Conservation (phyloP, 805 yeast genomes). For the Starmerella gropengiesseri region DNA sequence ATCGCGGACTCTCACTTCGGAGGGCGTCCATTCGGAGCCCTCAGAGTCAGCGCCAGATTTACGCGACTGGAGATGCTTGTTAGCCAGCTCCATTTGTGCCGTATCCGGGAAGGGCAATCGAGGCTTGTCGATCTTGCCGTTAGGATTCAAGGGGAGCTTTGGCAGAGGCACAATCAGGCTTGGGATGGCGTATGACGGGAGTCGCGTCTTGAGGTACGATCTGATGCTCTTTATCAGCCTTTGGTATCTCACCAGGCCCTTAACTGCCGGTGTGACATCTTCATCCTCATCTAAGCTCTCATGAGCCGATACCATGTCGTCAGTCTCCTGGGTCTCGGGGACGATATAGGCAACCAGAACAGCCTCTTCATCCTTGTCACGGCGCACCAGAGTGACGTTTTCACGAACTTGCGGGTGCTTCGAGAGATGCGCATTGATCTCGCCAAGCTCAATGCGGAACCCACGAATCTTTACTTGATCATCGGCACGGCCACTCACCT, state of each 20-base stretch:
- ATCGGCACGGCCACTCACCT: constrained; percentile 97
- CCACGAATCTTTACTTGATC: constrained; percentile 98
- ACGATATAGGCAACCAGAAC: constrained; percentile 84
- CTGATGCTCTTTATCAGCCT: constrained; percentile 71
- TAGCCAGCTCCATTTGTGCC: constrained; percentile 70
- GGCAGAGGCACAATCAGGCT: constrained; percentile 78
- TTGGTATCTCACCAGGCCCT: constrained; percentile 66
- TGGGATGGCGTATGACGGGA: constrained; percentile 91
- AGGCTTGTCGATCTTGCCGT: constrained; percentile 97
- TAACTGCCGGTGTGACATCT: constrained; percentile 49
- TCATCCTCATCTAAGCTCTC: constrained; percentile 35
- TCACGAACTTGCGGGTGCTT: constrained; percentile 89
- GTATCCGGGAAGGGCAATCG: constrained; percentile 89
- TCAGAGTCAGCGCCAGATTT: constrained; percentile 32
- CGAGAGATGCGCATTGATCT: constrained; percentile 92
- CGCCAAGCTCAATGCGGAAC: constrained; percentile 95
- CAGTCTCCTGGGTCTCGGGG: constrained; percentile 49
- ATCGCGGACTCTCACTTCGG: constrained; percentile 61
- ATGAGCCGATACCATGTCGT: constrained; percentile 34
- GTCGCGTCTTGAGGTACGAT: constrained; percentile 70
- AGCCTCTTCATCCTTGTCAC: constrained; percentile 88
- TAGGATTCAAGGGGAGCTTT: constrained; percentile 87
- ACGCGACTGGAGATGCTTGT: constrained; percentile 34
- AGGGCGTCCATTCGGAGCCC: constrained; percentile 41
- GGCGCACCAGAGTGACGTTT: constrained; percentile 80